A percentile compares a stretch with the other conserved stretches of the same genome.
These are phyloP conservation scores for Obelidium mucronatum DNA, from an alignment of 192 early-diverging fungal species.

Conservation along the genomic window DNA sequence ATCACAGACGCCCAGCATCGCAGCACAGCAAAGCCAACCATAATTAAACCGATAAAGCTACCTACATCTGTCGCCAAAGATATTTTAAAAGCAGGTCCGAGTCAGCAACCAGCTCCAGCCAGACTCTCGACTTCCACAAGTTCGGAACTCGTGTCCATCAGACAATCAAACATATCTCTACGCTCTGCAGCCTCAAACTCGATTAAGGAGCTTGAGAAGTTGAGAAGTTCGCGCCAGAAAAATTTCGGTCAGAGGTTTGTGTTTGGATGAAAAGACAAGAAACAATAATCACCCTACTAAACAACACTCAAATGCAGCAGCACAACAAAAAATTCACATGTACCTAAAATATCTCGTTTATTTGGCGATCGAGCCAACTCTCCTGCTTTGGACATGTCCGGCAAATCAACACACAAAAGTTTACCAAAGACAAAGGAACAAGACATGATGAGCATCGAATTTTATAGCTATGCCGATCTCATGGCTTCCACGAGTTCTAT, in stretches of 20 bases:
- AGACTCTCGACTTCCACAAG: background rate
- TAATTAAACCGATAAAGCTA: background rate
- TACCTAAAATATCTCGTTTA: conserved; percentile 25
- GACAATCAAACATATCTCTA: conserved; percentile 1
- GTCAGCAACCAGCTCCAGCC: background rate
- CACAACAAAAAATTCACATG: background rate
- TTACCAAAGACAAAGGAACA: background rate
- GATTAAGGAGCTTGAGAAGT: conserved; percentile 5
- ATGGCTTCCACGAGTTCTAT: background rate
- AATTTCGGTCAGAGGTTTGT: too few species aligned
- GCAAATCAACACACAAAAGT: background rate
- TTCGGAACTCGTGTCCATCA: background rate
- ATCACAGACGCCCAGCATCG: background rate
- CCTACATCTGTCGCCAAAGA: background rate
- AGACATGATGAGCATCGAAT: background rate
- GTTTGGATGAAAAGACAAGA: too few species aligned
- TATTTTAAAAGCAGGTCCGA: too few species aligned
- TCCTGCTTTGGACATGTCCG: too few species aligned
- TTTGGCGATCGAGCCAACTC: background rate
- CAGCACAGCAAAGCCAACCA: background rate
- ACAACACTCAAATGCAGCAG: too few species aligned
- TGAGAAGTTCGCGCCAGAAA: conserved; percentile 6
- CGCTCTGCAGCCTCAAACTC: background rate
- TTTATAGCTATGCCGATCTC: background rate
- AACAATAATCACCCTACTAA: too few species aligned